These are phyloP conservation scores for Neobulgaria alba DNA, from an alignment of 2,329 filamentous ascomycete species.

Conservation along the genomic window DNA sequence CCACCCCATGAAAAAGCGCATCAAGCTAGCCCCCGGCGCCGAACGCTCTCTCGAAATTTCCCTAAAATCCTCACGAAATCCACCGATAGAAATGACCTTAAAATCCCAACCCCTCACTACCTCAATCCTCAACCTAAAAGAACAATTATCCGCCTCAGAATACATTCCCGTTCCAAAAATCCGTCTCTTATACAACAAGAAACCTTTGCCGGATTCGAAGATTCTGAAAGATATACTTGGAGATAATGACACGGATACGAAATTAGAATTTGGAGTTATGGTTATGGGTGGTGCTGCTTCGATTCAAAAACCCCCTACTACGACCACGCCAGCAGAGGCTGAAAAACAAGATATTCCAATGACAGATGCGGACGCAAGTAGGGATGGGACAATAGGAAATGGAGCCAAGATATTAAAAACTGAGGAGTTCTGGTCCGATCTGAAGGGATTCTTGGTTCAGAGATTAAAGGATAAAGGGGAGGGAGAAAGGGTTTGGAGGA, in stretches of 20 bases:
- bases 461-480: constrained; percentile 62
- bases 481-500: constrained; percentile 53
- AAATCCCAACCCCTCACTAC: constrained; percentile 55
- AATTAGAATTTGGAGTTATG: constrained; percentile 79
- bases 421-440: constrained; percentile 77
- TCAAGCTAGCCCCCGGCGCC: constrained; percentile 41
- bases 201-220: constrained; percentile 72
- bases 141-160: constrained; percentile 54
- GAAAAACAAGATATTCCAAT: no score
- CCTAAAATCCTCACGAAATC: constrained; percentile 72
- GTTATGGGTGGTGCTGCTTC: constrained; percentile 62
- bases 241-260: constrained; percentile 38
- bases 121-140: constrained; percentile 72
- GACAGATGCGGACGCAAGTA: constrained; percentile 28
- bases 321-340: no score
- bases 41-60: constrained; percentile 48
- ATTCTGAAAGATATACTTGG: constrained; percentile 64
- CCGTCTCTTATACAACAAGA: constrained; percentile 79
- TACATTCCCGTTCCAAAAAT: constrained; percentile 67
- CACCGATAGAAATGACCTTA: constrained; percentile 59
- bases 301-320: no score
- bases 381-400: constrained; percentile 44
- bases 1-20: constrained; percentile 40
- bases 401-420: constrained; percentile 54
- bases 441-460: constrained; percentile 72